These are phyloP conservation scores for Turnera subulata DNA, from an alignment of 345 rosid genomes.

Conservation along the genomic window DNA sequence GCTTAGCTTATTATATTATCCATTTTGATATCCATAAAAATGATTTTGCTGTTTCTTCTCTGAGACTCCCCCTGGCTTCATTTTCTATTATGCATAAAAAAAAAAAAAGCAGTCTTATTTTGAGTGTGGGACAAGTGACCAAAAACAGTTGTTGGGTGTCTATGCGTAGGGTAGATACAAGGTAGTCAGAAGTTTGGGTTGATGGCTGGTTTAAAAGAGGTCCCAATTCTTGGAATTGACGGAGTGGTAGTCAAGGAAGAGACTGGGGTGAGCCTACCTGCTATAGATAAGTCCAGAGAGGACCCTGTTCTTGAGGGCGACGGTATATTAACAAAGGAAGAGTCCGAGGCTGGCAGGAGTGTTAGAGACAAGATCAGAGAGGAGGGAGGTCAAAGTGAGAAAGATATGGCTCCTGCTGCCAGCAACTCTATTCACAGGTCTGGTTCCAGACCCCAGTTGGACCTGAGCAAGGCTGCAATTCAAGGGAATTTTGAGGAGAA, in stretches of 20 bases:
- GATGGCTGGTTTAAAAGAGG: conserved; percentile 41
- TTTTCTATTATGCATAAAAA: neutral
- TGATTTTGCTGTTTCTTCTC: too few species aligned
- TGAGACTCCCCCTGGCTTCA: neutral
- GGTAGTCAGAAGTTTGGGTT: conserved; percentile 19
- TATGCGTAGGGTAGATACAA: conserved; percentile 23
- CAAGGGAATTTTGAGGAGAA: conserved; percentile 88
- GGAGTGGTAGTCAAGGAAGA: conserved; percentile 18
- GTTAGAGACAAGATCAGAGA: conserved; percentile 25
- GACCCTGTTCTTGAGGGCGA: conserved; percentile 8
- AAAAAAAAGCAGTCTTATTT: neutral
- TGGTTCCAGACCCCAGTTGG: conserved; percentile 91
- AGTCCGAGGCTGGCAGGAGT: conserved; percentile 2
- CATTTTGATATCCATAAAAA: too few species aligned
- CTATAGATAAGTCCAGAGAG: conserved; percentile 24
- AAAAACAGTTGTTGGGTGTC: conserved; percentile 19
- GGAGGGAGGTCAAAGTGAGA: conserved; percentile 41
- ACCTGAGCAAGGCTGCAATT: conserved; percentile 95
- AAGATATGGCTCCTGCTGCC: conserved; percentile 57
- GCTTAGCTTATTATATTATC: too few species aligned
- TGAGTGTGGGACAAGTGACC: conserved; percentile 23
- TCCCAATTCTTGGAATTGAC: conserved; percentile 44
- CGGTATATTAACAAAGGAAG: neutral
- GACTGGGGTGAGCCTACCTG: conserved; percentile 12
- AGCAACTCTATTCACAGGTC: conserved; percentile 79